These are phyloP conservation scores for Cyphellophora attinorum DNA, from an alignment of 2,329 filamentous ascomycete genomes.

Conservation along the genomic window DNA sequence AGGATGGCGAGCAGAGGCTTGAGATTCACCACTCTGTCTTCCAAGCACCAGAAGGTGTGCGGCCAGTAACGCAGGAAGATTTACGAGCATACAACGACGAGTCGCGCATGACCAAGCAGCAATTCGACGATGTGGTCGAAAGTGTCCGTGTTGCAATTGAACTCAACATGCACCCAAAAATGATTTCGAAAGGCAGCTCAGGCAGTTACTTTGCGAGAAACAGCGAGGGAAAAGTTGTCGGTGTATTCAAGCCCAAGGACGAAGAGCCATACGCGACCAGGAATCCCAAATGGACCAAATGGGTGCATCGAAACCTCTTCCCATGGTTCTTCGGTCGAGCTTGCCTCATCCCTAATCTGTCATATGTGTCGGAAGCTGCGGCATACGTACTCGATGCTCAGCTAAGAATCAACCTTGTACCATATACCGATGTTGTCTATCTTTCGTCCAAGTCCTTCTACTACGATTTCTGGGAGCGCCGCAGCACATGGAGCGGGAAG, in stretches of 20 bases:
- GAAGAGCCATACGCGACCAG: constrained; percentile 95
- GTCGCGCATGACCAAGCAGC: constrained; percentile 61
- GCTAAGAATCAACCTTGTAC: constrained; percentile 81
- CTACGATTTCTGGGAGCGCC: constrained; percentile 94
- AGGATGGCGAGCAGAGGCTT: constrained; percentile 69
- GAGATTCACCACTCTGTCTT: constrained; percentile 98
- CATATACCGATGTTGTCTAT: constrained; percentile 90
- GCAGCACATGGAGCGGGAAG: constrained; percentile 77
- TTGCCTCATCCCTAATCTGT: constrained; percentile 92
- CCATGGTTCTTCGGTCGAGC: constrained; percentile 94
- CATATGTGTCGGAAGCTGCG: constrained; percentile 94
- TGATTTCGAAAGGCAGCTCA: constrained; percentile 95
- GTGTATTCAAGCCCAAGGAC: constrained; percentile 98
- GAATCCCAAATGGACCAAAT: constrained; percentile 99
- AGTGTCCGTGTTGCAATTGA: constrained; percentile 86
- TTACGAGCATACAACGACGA: constrained; percentile 52
- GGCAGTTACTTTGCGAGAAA: constrained; percentile 97
- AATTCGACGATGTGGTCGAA: constrained; percentile 83
- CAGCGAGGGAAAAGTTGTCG: constrained; percentile 83
- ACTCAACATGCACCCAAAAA: constrained; percentile 80
- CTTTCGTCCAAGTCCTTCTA: constrained; percentile 95
- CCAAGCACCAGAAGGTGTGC: constrained; percentile 78
- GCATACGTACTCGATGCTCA: constrained; percentile 91
- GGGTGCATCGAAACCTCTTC: constrained; percentile 96
- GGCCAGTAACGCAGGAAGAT: constrained; percentile 66